Base-by-base conservation (phyloP, 2,329 filamentous ascomycete genomes). In the Cladophialophora immunda region DNA sequence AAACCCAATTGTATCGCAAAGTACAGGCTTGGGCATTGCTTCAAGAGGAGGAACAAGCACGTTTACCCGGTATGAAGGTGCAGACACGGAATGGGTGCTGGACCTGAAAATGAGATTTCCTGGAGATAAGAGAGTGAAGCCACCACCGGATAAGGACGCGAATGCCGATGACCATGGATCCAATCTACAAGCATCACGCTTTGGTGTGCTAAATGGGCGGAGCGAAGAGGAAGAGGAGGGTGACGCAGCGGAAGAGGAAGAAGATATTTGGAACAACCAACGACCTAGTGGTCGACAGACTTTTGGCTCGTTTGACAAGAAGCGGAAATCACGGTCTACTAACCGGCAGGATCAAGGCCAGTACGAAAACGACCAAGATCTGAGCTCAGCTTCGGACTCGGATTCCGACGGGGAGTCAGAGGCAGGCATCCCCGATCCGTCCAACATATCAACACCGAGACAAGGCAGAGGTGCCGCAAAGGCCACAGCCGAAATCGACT, bases 1-100 rank as follows among this genome's bases (percentile, higher is more conserved):
- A 52, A 25, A 64, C 7, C 30, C 65, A n/a, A 61, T 38, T 17
- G 59, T 38, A 25, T n/a, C 55, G 19, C 66, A 59, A 17, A 38
- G 6, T 11, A 36, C 59, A 15, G 25, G 32, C 13, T 50, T 56
- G 8, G 47, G 41, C 4, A 15, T 64, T 9, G 34, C 58, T 52
- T 19, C 45, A 25, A 68, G 68, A 62, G 65, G 55, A 36, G 68
- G 68, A 55, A 63, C 38, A 22, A 67, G 67, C 27, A 68, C 59
- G 13, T 68, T 68, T 45, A 58, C 25, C 22, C 57, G 64, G 25
- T 58, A 41, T 22, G 64, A 65, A 57, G 63, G 68, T 22, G 70
- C 63, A 53, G 70, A 73, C 41, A 73, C 71, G 22, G 68, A 71
- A 58, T 73, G 71, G 71, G 70, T 73, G n/a, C 62, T 73, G 13